A percentile compares a stretch with the other conserved stretches of the same genome.
phyloP scores from a whole-genome alignment of 129 eudicot genomes.

The Lactuca saligna region DNA sequence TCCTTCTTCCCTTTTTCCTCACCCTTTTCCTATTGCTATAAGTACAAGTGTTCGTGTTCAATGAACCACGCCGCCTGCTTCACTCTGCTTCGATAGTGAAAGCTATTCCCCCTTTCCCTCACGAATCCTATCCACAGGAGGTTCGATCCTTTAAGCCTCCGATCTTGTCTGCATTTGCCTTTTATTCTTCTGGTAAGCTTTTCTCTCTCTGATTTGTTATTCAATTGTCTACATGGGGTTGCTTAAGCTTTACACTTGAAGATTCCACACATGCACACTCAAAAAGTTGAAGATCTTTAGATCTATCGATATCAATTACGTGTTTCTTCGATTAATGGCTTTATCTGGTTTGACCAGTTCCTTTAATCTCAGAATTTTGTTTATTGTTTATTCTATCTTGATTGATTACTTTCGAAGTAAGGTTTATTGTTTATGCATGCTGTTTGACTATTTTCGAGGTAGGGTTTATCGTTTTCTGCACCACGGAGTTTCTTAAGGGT shows the following conservation, averaged over 20 bases:
- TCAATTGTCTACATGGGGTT: neutral
- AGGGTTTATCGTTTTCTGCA: neutral
- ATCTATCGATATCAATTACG: neutral
- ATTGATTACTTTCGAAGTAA: slow-evolving; percentile 15
- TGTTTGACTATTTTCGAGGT: slow-evolving; percentile 18
- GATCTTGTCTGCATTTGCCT: slow-evolving; percentile 3
- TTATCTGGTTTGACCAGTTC: neutral
- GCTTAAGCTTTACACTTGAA: slow-evolving; percentile 16
- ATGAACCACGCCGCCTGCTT: slow-evolving; percentile 10
- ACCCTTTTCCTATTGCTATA: neutral
- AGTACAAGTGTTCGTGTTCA: slow-evolving; percentile 17
- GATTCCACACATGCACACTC: slow-evolving; percentile 29
- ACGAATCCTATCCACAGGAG: neutral
- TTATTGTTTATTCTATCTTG: slow-evolving; percentile 2
- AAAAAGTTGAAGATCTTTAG: slow-evolving; percentile 16
- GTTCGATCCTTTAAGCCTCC: slow-evolving; percentile 21
- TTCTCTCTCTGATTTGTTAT: neutral
- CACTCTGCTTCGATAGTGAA: slow-evolving; percentile 17
- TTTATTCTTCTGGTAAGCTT: slow-evolving; percentile 19
- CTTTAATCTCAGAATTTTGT: slow-evolving; percentile 10
- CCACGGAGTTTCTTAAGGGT: neutral
- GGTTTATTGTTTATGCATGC: slow-evolving; percentile 5
- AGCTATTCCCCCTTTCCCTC: neutral
- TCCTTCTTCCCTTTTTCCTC: neutral
- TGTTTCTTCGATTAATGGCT: neutral